A percentile compares a stretch with the other conserved stretches of the same genome.
phyloP scores from a whole-genome alignment of 805 yeast species.

The Candida nemodendra region DNA sequence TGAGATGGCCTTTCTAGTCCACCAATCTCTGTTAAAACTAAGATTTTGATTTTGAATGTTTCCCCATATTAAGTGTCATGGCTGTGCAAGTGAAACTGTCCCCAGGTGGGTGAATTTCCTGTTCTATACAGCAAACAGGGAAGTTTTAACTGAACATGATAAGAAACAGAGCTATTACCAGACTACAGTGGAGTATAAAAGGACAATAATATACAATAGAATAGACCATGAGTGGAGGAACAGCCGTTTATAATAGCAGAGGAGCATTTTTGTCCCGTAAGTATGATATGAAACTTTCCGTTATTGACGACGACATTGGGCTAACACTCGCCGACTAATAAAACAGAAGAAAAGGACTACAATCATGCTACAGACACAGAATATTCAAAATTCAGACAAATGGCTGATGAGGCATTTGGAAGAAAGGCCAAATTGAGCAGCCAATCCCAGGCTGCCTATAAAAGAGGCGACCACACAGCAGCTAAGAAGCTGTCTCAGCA shows the following conservation, averaged over 20 bases:
- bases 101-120: too few relatives aligned
- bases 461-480: conserved; percentile 64
- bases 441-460: conserved; percentile 75
- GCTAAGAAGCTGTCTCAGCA: conserved; percentile 74
- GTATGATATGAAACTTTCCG: too few relatives aligned
- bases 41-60: too few relatives aligned
- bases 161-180: too few relatives aligned
- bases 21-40: too few relatives aligned
- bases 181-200: too few relatives aligned
- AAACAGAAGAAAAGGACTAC: conserved; percentile 44
- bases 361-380: conserved; percentile 70
- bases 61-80: too few relatives aligned
- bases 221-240: conserved; percentile 27
- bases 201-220: too few relatives aligned
- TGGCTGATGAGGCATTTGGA: conserved; percentile 67
- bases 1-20: too few relatives aligned
- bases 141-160: too few relatives aligned
- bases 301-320: not conserved
- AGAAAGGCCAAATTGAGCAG: conserved; percentile 54
- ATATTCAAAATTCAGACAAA: conserved; percentile 59
- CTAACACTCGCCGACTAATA: not conserved
- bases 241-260: conserved; percentile 22
- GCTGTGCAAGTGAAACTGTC: too few relatives aligned
- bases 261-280: conserved; percentile 27
- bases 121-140: too few relatives aligned